These are phyloP conservation scores for Chlorella ohadii DNA, from an alignment of 139 green algal genomes.

Conservation along the genomic window DNA sequence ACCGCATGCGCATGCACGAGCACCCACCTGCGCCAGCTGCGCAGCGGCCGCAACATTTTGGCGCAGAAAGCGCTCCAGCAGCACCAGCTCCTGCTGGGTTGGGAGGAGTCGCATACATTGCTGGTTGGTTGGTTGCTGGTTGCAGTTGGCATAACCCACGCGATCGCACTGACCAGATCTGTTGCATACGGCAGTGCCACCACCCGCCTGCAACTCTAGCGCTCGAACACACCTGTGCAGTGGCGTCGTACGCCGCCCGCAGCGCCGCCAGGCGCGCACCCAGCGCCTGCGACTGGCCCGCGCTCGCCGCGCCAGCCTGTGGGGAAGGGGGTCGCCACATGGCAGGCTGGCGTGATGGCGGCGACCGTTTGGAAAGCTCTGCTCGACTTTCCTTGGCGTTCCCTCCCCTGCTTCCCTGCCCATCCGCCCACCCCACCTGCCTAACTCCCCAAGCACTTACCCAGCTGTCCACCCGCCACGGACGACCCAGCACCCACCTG, in stretches of 20 bases:
- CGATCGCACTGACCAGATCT: too few relatives aligned
- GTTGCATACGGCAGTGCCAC: too few relatives aligned
- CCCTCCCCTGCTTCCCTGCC: neutral
- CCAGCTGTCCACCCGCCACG: too few relatives aligned
- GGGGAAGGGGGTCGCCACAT: too few relatives aligned
- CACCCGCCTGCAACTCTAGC: too few relatives aligned
- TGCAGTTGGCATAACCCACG: too few relatives aligned
- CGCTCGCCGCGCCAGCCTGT: neutral
- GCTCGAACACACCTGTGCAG: neutral
- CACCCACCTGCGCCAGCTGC: constrained; percentile 35
- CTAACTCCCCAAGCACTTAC: neutral
- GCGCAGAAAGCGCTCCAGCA: constrained; percentile 42
- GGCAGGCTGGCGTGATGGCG: too few relatives aligned
- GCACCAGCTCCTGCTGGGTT: constrained; percentile 9
- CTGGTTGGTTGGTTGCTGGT: too few relatives aligned
- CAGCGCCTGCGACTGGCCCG: neutral
- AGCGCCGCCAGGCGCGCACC: neutral
- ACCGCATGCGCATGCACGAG: too few relatives aligned
- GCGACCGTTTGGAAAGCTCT: too few relatives aligned
- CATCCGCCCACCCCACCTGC: neutral
- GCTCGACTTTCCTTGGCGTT: neutral
- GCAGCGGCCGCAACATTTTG: constrained; percentile 44
- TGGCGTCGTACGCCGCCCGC: neutral
- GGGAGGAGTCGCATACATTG: too few relatives aligned
- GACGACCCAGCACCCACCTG: neutral